phyloP scores from a whole-genome alignment of 2,329 filamentous ascomycete species.

The Sclerotinia nivalis region DNA sequence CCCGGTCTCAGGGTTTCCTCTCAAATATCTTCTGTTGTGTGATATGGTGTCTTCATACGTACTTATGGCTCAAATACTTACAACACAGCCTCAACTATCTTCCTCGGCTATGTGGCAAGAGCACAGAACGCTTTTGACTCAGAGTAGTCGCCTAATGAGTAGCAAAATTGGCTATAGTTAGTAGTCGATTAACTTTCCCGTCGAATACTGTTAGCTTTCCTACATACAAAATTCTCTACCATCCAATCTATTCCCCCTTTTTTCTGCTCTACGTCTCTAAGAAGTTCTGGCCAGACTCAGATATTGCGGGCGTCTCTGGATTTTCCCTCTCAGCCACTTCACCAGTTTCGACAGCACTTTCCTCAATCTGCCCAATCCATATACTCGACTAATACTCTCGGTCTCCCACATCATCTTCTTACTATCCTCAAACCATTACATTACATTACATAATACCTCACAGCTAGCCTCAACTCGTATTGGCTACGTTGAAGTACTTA shows the following conservation, averaged over 20 bases:
- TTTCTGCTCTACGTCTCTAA: not conserved
- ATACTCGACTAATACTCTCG: no score
- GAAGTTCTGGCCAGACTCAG: not conserved
- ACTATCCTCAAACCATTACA: not conserved
- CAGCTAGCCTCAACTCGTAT: no score
- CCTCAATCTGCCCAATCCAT: not conserved
- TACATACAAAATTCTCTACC: not conserved
- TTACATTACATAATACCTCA: not conserved
- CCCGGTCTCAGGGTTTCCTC: no score
- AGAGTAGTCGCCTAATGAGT: not conserved
- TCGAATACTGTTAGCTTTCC: not conserved
- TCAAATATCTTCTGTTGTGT: not conserved
- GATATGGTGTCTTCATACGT: not conserved
- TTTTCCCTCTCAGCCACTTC: not conserved
- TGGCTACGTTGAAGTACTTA: not conserved
- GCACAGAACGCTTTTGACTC: not conserved
- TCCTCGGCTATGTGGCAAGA: not conserved
- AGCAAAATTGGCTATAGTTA: not conserved
- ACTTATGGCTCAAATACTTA: not conserved
- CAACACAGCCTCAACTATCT: not conserved
- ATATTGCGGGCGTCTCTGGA: not conserved
- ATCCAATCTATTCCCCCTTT: no score
- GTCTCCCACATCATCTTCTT: not conserved
- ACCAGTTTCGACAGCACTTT: not conserved
- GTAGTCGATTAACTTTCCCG: not conserved